phyloP scores from a whole-genome alignment of 169 alveolate genomes.

The Cryptosporidium sp. region DNA sequence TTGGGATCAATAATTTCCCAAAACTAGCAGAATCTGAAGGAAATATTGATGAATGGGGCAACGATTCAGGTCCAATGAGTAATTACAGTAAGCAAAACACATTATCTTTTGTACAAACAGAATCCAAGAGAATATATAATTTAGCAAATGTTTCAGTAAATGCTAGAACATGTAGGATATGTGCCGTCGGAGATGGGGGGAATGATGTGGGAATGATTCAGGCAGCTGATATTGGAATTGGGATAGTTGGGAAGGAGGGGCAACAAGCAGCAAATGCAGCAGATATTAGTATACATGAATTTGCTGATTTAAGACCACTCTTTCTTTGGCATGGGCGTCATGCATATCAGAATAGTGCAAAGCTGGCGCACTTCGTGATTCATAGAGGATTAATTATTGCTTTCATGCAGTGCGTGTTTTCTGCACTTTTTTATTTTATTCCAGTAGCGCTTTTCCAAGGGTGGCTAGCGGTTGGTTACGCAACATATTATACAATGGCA shows the following conservation, averaged over 20 bases:
- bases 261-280: slow-evolving; percentile 96
- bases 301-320: slow-evolving; percentile 90
- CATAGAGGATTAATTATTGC: slow-evolving; percentile 97
- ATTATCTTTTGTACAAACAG: slow-evolving; percentile 7
- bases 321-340: slow-evolving; percentile 98
- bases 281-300: slow-evolving; percentile 95
- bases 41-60: slow-evolving; percentile 56
- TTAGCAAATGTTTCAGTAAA: slow-evolving; percentile 21
- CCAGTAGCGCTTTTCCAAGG: slow-evolving; percentile 98
- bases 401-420: slow-evolving; percentile 91
- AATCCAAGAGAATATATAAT: slow-evolving; percentile 4
- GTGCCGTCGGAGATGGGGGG: slow-evolving; percentile 99
- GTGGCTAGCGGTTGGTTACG: slow-evolving; percentile 96
- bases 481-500: slow-evolving; percentile 94
- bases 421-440: slow-evolving; percentile 91
- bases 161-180: slow-evolving; percentile 82
- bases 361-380: slow-evolving; percentile 93
- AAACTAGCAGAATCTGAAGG: slow-evolving; percentile 3
- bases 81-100: background rate
- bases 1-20: background rate
- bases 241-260: slow-evolving; percentile 98
- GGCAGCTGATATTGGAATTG: slow-evolving; percentile 95
- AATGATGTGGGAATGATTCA: slow-evolving; percentile 99
- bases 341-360: slow-evolving; percentile 93
- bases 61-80: background rate